phyloP scores from a whole-genome alignment of 805 yeast species.

The Saturnispora halmiae region DNA sequence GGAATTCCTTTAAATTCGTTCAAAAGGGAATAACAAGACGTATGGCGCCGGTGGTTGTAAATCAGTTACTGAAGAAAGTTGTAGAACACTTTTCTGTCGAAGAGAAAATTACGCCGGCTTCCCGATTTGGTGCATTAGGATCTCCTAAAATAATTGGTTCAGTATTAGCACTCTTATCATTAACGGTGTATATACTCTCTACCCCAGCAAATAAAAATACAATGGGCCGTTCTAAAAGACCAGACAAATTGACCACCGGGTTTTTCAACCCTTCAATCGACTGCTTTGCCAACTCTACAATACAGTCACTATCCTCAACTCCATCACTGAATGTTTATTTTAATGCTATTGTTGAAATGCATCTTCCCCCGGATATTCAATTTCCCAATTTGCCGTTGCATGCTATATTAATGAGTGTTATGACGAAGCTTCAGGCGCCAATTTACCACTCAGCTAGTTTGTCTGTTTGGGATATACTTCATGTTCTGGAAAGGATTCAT shows the following conservation, averaged over 20 bases:
- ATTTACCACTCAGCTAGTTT: constrained; percentile 42
- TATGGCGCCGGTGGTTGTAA: not conserved
- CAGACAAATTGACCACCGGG: constrained; percentile 74
- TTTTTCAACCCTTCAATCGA: constrained; percentile 74
- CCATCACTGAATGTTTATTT: constrained; percentile 53
- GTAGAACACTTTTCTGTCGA: not conserved
- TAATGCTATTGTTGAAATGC: constrained; percentile 23
- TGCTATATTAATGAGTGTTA: constrained; percentile 41
- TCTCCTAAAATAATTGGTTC: not conserved
- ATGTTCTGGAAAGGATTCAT: constrained; percentile 61
- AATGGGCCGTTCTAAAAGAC: constrained; percentile 31
- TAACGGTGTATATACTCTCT: not conserved
- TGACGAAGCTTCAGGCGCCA: constrained; percentile 55
- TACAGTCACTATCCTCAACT: constrained; percentile 67
- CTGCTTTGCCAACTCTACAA: constrained; percentile 84
- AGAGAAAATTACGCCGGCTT: not conserved
- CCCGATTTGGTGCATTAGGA: not conserved
- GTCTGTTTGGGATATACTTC: constrained; percentile 74
- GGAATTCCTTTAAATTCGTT: not conserved
- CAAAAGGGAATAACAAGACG: not conserved
- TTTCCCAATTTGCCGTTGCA: constrained; percentile 46
- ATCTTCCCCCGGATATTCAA: constrained; percentile 1
- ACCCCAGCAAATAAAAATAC: not conserved
- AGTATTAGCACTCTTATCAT: not conserved
- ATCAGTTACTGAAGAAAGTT: too few relatives aligned